Percentiles rank a stretch among this genome's conserved stretches.
These are phyloP conservation scores for Pythium dissimile DNA, from an alignment of 352 stramenopile genomes.

Conservation along the genomic window DNA sequence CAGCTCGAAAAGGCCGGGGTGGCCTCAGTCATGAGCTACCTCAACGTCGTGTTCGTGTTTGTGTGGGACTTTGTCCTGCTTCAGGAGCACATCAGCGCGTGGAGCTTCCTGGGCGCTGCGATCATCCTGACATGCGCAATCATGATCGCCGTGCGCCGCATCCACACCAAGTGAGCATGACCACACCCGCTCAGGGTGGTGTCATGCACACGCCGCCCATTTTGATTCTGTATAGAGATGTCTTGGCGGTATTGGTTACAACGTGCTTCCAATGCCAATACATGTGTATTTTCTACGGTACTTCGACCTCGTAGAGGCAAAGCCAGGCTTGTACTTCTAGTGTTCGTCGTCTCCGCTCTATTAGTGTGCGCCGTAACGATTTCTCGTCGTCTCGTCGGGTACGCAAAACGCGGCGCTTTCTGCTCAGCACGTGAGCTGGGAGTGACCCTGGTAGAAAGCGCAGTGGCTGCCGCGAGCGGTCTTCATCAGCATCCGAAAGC, in stretches of 20 bases:
- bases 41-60: conserved; percentile 56
- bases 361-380: no score
- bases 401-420: conserved; percentile 43
- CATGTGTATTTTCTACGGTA: no score
- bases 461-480: conserved; percentile 73
- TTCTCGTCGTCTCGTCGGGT: no score
- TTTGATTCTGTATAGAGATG: no score
- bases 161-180: conserved; percentile 9
- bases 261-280: no score
- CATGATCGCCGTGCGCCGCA: conserved; percentile 24
- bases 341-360: no score
- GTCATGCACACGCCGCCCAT: no score
- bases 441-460: conserved; percentile 65
- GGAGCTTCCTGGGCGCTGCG: conserved; percentile 37
- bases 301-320: no score
- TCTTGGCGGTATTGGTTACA: no score
- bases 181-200: no score
- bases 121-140: conserved; percentile 38
- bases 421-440: conserved; percentile 65
- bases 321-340: no score
- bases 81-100: conserved; percentile 33
- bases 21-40: conserved; percentile 40
- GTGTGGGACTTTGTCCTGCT: conserved; percentile 42
- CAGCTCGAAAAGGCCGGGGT: conserved; percentile 52
- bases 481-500: conserved; percentile 59